phyloP scores from a whole-genome alignment of 768 basidiomycete genomes.

The Dacryopinax spathularia region DNA sequence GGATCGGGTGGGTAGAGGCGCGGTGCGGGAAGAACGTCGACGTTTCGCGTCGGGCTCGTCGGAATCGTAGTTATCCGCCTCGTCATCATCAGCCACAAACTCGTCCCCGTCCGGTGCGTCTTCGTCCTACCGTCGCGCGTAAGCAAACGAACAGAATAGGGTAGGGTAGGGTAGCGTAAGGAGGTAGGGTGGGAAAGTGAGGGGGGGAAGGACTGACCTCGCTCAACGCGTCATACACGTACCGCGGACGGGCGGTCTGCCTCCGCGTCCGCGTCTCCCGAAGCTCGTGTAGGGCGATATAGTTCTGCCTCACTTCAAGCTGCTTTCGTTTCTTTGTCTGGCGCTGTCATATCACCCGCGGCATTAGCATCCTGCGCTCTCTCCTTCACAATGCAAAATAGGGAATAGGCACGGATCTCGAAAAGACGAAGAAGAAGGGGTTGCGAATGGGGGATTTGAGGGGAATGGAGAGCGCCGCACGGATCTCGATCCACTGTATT shows the following conservation, averaged over 20 bases:
- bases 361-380: no score
- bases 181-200: background rate
- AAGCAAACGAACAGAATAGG: conserved; percentile 18
- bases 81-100: conserved; percentile 16
- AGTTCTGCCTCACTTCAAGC: conserved; percentile 49
- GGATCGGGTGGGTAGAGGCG: background rate
- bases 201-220: conserved; percentile 36
- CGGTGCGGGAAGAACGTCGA: background rate
- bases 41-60: background rate
- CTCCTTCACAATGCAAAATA: no score
- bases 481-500: no score
- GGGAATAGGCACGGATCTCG: no score
- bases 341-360: conserved; percentile 40
- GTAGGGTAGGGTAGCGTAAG: conserved; percentile 15
- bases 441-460: no score
- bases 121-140: conserved; percentile 19
- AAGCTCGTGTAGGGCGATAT: conserved; percentile 57
- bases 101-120: conserved; percentile 25
- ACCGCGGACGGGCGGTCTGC: conserved; percentile 59
- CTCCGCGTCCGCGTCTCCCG: conserved; percentile 67
- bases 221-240: conserved; percentile 55
- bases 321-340: conserved; percentile 55
- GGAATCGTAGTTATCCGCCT: conserved; percentile 6
- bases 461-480: no score
- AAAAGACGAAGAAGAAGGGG: no score